phyloP scores from a whole-genome alignment of 2,329 filamentous ascomycete genomes.

The Trichoderma afroharzianum region DNA sequence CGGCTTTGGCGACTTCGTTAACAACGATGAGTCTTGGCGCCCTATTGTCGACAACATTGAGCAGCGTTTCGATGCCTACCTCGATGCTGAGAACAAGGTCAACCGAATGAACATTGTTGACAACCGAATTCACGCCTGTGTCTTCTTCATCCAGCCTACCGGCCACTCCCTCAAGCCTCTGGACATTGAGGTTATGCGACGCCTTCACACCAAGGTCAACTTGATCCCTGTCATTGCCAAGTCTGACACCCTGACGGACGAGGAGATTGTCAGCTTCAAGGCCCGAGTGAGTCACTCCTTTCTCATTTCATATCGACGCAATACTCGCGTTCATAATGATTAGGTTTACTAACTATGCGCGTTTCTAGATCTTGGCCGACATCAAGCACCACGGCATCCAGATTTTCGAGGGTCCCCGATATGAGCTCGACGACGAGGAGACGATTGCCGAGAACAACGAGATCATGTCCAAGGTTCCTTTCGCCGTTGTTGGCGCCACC shows the following conservation, averaged over 20 bases:
- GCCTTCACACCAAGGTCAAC: conserved; percentile 99
- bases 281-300: conserved; percentile 68
- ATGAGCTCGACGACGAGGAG: conserved; percentile 98
- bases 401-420: conserved; percentile 97
- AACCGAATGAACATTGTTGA: conserved; percentile 99
- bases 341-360: not conserved
- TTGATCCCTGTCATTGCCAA: conserved; percentile 98
- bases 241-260: conserved; percentile 94
- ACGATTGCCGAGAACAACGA: conserved; percentile 99
- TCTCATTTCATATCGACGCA: not conserved
- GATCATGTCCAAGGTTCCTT: conserved; percentile 99
- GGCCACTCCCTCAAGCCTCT: conserved; percentile 97
- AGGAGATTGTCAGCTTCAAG: conserved; percentile 94
- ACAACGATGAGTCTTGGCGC: conserved; percentile 99
- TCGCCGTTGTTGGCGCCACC: conserved; percentile 96
- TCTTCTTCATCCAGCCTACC: conserved; percentile 99
- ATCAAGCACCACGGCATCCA: conserved; percentile 97
- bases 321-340: not conserved
- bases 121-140: conserved; percentile 97
- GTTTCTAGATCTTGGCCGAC: conserved; percentile 80
- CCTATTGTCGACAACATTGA: conserved; percentile 99
- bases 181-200: conserved; percentile 99
- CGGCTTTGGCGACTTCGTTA: conserved; percentile 98
- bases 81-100: conserved; percentile 99
- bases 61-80: conserved; percentile 95